These are phyloP conservation scores for Triangularia verruculosa DNA, from an alignment of 2,329 filamentous ascomycete species.

Conservation along the genomic window DNA sequence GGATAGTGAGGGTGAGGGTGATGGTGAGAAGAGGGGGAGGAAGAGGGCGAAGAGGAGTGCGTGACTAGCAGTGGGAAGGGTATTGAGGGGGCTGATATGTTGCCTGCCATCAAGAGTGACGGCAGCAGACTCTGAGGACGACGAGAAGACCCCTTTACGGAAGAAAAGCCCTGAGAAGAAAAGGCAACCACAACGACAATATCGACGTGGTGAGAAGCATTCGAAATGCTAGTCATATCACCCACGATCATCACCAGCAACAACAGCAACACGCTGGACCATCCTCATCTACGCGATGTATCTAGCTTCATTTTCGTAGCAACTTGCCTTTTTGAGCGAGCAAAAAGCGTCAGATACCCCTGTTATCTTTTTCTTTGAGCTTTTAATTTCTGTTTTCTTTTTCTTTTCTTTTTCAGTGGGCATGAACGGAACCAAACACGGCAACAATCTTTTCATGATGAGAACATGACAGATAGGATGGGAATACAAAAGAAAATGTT, in stretches of 20 bases:
- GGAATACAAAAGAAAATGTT: too few species aligned
- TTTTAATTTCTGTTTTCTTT: too few species aligned
- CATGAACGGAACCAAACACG: too few species aligned
- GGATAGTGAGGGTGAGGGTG: slow-evolving; percentile 9
- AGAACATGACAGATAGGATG: too few species aligned
- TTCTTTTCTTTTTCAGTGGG: too few species aligned
- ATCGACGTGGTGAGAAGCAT: not conserved
- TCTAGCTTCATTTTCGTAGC: too few species aligned
- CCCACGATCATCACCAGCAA: not conserved
- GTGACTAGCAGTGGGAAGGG: not conserved
- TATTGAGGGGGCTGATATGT: not conserved
- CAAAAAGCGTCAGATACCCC: too few species aligned
- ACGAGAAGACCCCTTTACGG: not conserved
- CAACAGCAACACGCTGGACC: not conserved
- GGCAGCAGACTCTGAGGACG: not conserved
- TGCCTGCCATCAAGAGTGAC: not conserved
- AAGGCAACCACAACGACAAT: not conserved
- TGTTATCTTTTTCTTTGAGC: too few species aligned
- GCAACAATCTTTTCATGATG: too few species aligned
- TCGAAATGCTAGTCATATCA: not conserved
- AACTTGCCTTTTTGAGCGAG: too few species aligned
- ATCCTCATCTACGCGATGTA: too few species aligned
- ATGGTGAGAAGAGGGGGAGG: slow-evolving; percentile 10
- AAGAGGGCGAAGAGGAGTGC: slow-evolving; percentile 25
- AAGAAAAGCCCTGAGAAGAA: not conserved